A percentile compares a stretch with the other conserved stretches of the same genome.
Evolutionary conservation across 164 flowering plant species (phyloP).

Genomic region (Dillenia turbinata): DNA sequence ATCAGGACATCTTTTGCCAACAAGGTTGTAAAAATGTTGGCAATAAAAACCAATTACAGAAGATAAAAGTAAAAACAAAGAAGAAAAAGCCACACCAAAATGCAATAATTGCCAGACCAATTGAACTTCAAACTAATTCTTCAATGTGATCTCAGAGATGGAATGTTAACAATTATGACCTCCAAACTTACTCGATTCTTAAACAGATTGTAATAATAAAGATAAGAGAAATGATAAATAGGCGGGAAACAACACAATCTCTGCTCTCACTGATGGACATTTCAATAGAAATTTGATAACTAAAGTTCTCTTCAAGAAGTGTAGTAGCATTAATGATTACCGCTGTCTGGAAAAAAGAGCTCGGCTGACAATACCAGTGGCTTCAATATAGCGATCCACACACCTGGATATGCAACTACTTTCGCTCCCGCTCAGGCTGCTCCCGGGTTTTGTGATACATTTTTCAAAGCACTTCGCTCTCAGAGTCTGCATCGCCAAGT

Average conservation of each 20-base stretch:
- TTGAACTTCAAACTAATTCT: too few species aligned
- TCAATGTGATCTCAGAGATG: too few species aligned
- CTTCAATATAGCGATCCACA: constrained; percentile 94
- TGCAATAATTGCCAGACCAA: too few species aligned
- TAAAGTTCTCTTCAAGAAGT: background rate
- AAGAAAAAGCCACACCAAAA: too few species aligned
- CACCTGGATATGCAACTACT: constrained; percentile 93
- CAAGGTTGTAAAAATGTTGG: too few species aligned
- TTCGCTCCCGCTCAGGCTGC: constrained; percentile 88
- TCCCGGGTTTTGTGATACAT: constrained; percentile 91
- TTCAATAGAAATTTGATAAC: background rate
- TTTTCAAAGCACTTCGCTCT: constrained; percentile 86
- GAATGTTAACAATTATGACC: too few species aligned
- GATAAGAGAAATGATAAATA: background rate
- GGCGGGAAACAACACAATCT: background rate
- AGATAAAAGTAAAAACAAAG: too few species aligned
- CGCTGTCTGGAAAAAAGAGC: constrained; percentile 54
- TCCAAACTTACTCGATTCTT: background rate
- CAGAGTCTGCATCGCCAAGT: constrained; percentile 49
- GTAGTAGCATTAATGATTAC: constrained; percentile 14
- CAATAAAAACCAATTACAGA: too few species aligned
- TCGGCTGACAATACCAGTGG: constrained; percentile 76
- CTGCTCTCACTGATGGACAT: background rate
- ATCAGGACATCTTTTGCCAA: too few species aligned
- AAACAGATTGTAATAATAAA: background rate